These are phyloP conservation scores for Tricholoma saponaceum DNA, from an alignment of 768 basidiomycete species.

Conservation along the genomic window DNA sequence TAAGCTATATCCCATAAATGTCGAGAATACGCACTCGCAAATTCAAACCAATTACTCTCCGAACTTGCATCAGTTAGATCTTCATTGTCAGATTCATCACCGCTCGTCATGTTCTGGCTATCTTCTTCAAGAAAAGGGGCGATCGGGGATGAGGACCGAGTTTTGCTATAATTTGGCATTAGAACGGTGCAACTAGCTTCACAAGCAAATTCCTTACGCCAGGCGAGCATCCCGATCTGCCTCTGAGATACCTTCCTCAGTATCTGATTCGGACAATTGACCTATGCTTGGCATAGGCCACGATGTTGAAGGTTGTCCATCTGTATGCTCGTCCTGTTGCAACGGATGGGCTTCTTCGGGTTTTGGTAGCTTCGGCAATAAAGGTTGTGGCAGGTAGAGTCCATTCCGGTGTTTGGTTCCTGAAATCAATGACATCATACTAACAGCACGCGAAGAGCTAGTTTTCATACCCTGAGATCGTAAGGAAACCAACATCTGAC, in stretches of 20 bases:
- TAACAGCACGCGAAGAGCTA: conserved; percentile 7
- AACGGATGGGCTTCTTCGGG: not conserved
- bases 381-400: conserved; percentile 42
- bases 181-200: not conserved
- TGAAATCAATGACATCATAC: conserved; percentile 8
- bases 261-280: conserved; percentile 61
- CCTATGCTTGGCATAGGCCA: conserved; percentile 15
- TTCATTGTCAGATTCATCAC: conserved; percentile 78
- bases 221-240: conserved; percentile 68
- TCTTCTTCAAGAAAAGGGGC: conserved; percentile 35
- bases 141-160: conserved; percentile 44
- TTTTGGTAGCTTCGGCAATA: conserved; percentile 11
- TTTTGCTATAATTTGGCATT: conserved; percentile 33
- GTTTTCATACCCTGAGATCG: conserved; percentile 1
- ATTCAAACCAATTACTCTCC: conserved; percentile 45
- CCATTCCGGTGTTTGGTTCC: conserved; percentile 37
- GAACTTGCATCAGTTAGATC: conserved; percentile 58
- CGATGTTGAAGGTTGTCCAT: conserved; percentile 2
- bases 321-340: not conserved
- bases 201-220: conserved; percentile 42
- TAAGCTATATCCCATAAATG: not conserved
- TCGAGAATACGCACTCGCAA: conserved; percentile 29
- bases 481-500: conserved; percentile 40
- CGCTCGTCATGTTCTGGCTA: conserved; percentile 52
- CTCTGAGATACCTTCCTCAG: conserved; percentile 58